Conservation (phyloP, 768 basidiomycete species). For the Termitomyces sp. region DNA sequence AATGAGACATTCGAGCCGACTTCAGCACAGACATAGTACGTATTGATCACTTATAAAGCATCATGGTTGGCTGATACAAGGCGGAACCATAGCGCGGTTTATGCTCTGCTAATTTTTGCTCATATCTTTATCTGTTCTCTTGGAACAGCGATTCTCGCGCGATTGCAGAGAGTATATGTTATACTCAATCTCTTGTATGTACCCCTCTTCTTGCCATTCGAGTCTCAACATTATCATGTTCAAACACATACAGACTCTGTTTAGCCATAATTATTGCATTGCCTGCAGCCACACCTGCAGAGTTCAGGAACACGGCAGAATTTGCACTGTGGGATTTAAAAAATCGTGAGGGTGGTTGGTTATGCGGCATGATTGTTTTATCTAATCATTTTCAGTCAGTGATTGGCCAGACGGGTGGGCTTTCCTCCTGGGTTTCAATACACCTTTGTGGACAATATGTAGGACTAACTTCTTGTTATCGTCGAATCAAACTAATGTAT, state of each 20-base stretch:
- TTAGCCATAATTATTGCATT: slow-evolving; percentile 64
- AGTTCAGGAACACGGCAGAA: slow-evolving; percentile 54
- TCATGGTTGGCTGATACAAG: background rate
- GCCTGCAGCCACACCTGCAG: slow-evolving; percentile 55
- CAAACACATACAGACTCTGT: slow-evolving; percentile 40
- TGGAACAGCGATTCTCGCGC: slow-evolving; percentile 60
- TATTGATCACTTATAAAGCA: background rate
- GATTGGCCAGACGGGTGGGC: slow-evolving; percentile 58
- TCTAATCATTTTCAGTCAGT: slow-evolving; percentile 29
- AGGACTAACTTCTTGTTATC: slow-evolving; percentile 8
- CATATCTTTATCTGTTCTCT: slow-evolving; percentile 66
- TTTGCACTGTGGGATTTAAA: slow-evolving; percentile 26
- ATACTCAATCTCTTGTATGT: slow-evolving; percentile 62
- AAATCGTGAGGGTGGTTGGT: slow-evolving; percentile 1
- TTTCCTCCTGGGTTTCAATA: slow-evolving; percentile 39
- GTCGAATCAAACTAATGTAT: background rate
- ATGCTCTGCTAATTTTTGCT: slow-evolving; percentile 52
- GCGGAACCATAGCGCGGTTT: slow-evolving; percentile 50
- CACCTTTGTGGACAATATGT: slow-evolving; percentile 42
- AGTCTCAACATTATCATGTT: background rate
- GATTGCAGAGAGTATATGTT: slow-evolving; percentile 67
- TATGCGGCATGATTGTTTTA: background rate
- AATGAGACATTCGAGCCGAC: slow-evolving; percentile 23
- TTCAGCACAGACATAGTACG: slow-evolving; percentile 26
- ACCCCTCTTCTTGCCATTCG: background rate